phyloP scores from a whole-genome alignment of 257 asterid species.

The Capsicum pubescens region DNA sequence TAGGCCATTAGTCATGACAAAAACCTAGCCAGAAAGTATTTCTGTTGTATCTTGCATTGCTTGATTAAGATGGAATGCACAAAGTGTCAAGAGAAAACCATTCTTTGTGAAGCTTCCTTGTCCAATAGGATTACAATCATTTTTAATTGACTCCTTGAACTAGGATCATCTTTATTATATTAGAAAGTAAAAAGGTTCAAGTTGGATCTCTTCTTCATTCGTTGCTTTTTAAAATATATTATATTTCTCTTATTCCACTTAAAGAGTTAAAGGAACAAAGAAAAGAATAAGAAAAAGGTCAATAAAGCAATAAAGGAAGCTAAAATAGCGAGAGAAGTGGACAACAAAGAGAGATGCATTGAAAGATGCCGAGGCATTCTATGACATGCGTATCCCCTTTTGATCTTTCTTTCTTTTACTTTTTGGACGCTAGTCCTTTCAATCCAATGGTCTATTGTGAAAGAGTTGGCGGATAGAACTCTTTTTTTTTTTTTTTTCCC shows the following conservation, averaged over 20 bases:
- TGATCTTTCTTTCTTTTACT: neutral
- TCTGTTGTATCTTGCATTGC: neutral
- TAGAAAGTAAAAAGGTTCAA: neutral
- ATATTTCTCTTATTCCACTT: slow-evolving; percentile 1
- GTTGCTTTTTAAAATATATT: neutral
- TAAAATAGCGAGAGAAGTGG: neutral
- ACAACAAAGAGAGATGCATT: neutral
- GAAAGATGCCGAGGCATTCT: slow-evolving; percentile 19
- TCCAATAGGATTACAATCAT: neutral
- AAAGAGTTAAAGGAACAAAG: neutral
- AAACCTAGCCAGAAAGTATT: neutral
- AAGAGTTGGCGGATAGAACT: neutral
- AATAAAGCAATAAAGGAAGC: slow-evolving; percentile 20
- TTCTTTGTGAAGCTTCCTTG: neutral
- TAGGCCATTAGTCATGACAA: slow-evolving; percentile 13
- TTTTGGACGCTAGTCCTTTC: neutral
- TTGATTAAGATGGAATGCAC: slow-evolving; percentile 18
- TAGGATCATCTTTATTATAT: neutral
- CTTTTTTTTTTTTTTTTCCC: neutral
- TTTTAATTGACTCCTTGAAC: slow-evolving; percentile 6
- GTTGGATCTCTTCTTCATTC: slow-evolving; percentile 16
- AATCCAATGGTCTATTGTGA: neutral
- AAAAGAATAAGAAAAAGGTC: slow-evolving; percentile 16
- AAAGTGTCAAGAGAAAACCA: neutral
- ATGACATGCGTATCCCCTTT: neutral